Conservation (phyloP, 441 rosid genomes). For the Mallotus japonicus region DNA sequence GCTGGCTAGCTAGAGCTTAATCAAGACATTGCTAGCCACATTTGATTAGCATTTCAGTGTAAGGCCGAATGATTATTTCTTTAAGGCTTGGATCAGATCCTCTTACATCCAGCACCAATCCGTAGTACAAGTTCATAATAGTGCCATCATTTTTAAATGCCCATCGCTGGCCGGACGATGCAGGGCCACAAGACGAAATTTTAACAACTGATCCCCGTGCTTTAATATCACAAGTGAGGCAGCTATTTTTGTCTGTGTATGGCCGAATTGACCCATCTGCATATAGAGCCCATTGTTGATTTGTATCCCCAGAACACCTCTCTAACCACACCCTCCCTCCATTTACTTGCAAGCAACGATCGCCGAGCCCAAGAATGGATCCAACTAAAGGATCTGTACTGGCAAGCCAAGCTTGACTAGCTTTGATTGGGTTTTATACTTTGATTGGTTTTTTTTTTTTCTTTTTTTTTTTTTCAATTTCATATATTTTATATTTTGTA, state of each 20-base stretch:
- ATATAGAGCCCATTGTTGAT: slow-evolving; percentile 2
- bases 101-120: too few species aligned
- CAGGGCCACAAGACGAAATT: not conserved
- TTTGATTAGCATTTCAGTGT: too few species aligned
- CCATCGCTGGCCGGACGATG: not conserved
- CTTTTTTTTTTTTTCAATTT: too few species aligned
- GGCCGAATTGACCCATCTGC: not conserved
- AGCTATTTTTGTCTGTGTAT: not conserved
- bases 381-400: not conserved
- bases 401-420: slow-evolving; percentile 1
- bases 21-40: too few species aligned
- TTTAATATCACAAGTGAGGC: not conserved
- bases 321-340: not conserved
- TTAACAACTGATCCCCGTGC: not conserved
- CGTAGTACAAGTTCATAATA: too few species aligned
- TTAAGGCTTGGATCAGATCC: too few species aligned
- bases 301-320: not conserved
- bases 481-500: too few species aligned
- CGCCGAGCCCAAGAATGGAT: slow-evolving; percentile 5
- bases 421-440: not conserved
- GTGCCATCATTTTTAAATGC: too few species aligned
- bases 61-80: too few species aligned
- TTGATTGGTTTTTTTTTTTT: too few species aligned
- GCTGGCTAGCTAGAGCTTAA: too few species aligned
- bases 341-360: not conserved